Evolutionary conservation across 2,329 filamentous ascomycete species (phyloP).

Genomic region (Clonostachys byssicola): DNA sequence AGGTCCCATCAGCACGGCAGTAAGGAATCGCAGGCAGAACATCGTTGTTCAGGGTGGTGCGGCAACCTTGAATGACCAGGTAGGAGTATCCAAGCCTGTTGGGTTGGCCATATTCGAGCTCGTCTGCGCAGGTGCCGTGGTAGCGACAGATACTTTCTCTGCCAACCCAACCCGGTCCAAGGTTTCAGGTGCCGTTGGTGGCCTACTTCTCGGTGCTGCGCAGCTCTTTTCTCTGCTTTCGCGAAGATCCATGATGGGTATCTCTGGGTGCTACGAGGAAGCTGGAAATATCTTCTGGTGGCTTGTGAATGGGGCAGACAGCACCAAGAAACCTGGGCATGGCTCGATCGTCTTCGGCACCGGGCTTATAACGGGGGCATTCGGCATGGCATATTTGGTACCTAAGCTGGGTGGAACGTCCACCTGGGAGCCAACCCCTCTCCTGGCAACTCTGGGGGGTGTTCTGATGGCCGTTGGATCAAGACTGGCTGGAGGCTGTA

Average conservation of each 20-base stretch:
- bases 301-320: conserved; percentile 11
- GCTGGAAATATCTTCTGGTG: conserved; percentile 49
- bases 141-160: conserved; percentile 23
- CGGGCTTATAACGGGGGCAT: conserved; percentile 45
- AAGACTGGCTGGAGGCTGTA: conserved; percentile 61
- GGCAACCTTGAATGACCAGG: background rate
- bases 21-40: conserved; percentile 11
- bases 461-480: conserved; percentile 54
- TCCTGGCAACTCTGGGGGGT: conserved; percentile 46
- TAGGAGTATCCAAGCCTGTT: background rate
- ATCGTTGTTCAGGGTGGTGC: conserved; percentile 11
- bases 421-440: conserved; percentile 20
- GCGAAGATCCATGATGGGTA: conserved; percentile 47
- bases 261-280: conserved; percentile 60
- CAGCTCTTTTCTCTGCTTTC: conserved; percentile 52
- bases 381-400: conserved; percentile 21
- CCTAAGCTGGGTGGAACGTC: background rate
- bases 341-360: conserved; percentile 44
- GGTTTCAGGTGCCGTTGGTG: conserved; percentile 33
- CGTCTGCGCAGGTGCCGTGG: conserved; percentile 32
- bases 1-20: conserved; percentile 10
- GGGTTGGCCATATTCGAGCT: conserved; percentile 36
- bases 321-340: background rate
- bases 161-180: conserved; percentile 19
- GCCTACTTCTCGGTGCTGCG: conserved; percentile 51